Evolutionary conservation across 148 eudicot genomes (phyloP), one percentile per base, ranked within the genome.

Genomic region (Euryodendron excelsum): DNA sequence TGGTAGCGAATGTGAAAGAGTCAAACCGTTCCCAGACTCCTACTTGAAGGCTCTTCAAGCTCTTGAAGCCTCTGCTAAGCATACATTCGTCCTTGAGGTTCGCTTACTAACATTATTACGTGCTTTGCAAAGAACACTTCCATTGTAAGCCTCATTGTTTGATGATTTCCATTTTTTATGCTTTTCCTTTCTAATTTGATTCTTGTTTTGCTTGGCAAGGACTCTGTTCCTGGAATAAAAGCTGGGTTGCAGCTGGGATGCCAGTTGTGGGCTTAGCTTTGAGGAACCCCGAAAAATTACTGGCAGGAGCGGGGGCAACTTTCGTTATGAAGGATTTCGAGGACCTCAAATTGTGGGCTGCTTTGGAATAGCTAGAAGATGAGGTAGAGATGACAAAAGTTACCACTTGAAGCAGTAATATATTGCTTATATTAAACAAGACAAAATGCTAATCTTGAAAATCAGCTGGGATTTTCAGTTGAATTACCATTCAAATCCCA

Each of bases 241-340:
- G 88, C 91, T 21, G 91, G 87, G 41, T 73, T 84, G 91, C 81
- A 30, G 91, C 91, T 55, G 88, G 91, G 39, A 84, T 88, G 85
- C 85, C 84, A 27, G 88, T 83, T 5, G 66, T 88, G 48, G 88
- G 84, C 13, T 33, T 88, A 79, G 88, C 84, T 21, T 58, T 76
- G 12, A 75, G 88, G 58, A 88, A 86, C 76, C 87, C 91, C 5
- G 85, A 82, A 73, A 67, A 78, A 31, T 7, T 88, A 50, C 80
- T 88, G 62, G 53, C 44, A 73, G 78, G 78, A 64, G 91, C 87
- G 27, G 88, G 88, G 67, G 88, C 91, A 14, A 52, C 82, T 68
- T 78, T 83, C 48, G 82, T 80, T 44, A 86, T 86, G 69, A 84
- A 84, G 75, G 88, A 88, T 77, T 84, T 78, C 47, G 62, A 85